A percentile compares a stretch with the other conserved stretches of the same genome.
Conservation (phyloP, 352 stramenopile species). For the Phytophthora pisi region DNA sequence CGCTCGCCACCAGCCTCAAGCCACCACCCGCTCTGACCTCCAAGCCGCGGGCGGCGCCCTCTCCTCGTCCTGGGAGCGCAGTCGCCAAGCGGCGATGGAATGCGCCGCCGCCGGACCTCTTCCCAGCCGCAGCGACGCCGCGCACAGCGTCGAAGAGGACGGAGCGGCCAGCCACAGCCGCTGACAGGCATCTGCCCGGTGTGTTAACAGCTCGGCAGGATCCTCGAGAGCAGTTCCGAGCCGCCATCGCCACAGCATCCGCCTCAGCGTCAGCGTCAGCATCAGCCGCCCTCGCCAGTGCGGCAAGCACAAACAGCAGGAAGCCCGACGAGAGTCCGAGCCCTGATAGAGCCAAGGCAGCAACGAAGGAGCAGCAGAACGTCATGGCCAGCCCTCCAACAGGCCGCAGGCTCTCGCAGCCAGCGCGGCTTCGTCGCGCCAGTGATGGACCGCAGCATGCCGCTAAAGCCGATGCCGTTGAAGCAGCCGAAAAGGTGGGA, state of each 20-base stretch:
- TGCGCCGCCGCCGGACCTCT: constrained; percentile 30
- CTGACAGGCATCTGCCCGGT: constrained; percentile 5
- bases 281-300: neutral
- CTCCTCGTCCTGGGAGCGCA: constrained; percentile 17
- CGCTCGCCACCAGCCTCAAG: constrained; percentile 1
- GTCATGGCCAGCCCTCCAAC: constrained; percentile 8
- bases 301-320: constrained; percentile 3
- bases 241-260: constrained; percentile 8
- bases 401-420: constrained; percentile 12
- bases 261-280: neutral
- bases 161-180: constrained; percentile 1
- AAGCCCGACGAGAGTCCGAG: neutral
- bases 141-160: neutral
- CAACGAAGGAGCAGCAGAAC: neutral
- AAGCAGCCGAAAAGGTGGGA: constrained; percentile 1
- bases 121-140: constrained; percentile 13
- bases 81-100: constrained; percentile 39
- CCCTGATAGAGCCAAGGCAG: neutral
- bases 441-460: constrained; percentile 4
- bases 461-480: constrained; percentile 5
- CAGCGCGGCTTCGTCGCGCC: constrained; percentile 1
- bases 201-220: constrained; percentile 5
- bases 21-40: constrained; percentile 15
- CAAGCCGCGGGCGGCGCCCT: constrained; percentile 18
- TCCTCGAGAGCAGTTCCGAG: constrained; percentile 29